Base-by-base conservation (phyloP, 2,329 filamentous ascomycete species). In the Aspergillus pseudoviridinutans region DNA sequence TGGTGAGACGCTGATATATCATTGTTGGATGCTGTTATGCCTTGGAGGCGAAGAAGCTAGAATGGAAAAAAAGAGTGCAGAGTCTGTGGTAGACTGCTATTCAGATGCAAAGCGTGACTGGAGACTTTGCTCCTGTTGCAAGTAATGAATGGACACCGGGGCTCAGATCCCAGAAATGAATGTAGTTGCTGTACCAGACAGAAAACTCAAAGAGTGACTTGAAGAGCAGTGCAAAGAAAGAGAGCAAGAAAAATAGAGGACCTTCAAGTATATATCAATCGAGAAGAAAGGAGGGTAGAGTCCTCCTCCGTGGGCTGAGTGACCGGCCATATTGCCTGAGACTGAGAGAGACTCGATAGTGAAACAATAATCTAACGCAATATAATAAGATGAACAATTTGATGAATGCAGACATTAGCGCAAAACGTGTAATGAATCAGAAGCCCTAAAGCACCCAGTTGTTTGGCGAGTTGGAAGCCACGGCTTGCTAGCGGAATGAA, bases 131-230 rank as follows among this genome's bases (percentile, higher is more conserved):
- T 54, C 58, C 47, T 50, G n/a, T 25, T 51, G 46, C 27, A 55
- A 38, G 28, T 27, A 71, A 69, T 41, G 68, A 70, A 71, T 62
- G 68, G 66, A 67, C 59, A 64, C 62, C 62, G 61, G 60, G 61
- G 65, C 42, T 66, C 62, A 55, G 64, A 68, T 66, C 61, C 60
- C 54, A 65, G 61, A 64, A 59, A 61, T 57, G 56, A 24, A 62
- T 51, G 55, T 52, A 57, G 44, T 35, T 56, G 58, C 60, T 69
- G 62, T 68, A 58, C 54, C 64, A 65, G 63, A 66, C 61, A 64
- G 64, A 49, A 57, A 50, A 24, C 52, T 51, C 52, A 63, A 56
- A 49, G 53, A 58, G 28, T 47, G 41, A 53, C 28, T 41, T 49
- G 50, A 51, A 58, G 35, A 49, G 41, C 53, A 25, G 38, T 49